These are phyloP conservation scores for Metarhizium rileyi DNA, from an alignment of 2,329 filamentous ascomycete species.

Conservation along the genomic window DNA sequence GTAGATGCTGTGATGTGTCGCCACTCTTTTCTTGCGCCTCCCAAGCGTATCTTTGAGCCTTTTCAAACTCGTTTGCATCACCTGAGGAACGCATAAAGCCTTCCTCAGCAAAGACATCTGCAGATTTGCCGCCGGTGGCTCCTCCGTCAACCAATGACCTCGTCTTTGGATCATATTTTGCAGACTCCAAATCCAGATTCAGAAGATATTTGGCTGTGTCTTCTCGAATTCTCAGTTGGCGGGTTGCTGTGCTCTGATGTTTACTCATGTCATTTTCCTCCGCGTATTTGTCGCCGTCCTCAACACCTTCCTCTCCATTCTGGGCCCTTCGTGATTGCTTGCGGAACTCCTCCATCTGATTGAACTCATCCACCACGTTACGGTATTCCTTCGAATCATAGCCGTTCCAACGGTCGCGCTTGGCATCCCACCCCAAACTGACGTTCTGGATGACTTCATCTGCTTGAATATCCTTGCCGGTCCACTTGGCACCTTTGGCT, in stretches of 20 bases:
- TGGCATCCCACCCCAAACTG: slow-evolving; percentile 88
- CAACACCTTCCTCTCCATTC: slow-evolving; percentile 36
- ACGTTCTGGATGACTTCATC: slow-evolving; percentile 84
- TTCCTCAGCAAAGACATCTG: slow-evolving; percentile 80
- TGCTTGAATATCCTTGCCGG: slow-evolving; percentile 84
- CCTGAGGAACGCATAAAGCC: slow-evolving; percentile 83
- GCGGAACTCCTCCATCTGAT: slow-evolving; percentile 72
- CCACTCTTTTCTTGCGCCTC: slow-evolving; percentile 80
- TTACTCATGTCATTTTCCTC: slow-evolving; percentile 96
- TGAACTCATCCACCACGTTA: slow-evolving; percentile 79
- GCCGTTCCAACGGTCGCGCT: slow-evolving; percentile 97
- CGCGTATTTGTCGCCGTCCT: slow-evolving; percentile 68
- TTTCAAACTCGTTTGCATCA: slow-evolving; percentile 87
- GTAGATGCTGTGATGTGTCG: slow-evolving; percentile 74
- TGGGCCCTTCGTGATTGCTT: slow-evolving; percentile 37
- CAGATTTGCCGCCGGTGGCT: slow-evolving; percentile 68
- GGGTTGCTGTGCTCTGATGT: slow-evolving; percentile 80
- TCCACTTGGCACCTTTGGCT: slow-evolving; percentile 84
- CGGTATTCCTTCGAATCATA: slow-evolving; percentile 84
- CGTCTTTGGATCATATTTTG: slow-evolving; percentile 96
- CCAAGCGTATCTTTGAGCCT: slow-evolving; percentile 85
- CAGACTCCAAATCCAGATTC: slow-evolving; percentile 90
- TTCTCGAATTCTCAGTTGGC: slow-evolving; percentile 84
- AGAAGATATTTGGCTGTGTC: slow-evolving; percentile 95
- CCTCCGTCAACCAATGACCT: slow-evolving; percentile 81